Percentiles rank a stretch among this genome's conserved stretches.
These are phyloP conservation scores for Bruguiera parviflora DNA, from an alignment of 345 rosid genomes.

Conservation along the genomic window DNA sequence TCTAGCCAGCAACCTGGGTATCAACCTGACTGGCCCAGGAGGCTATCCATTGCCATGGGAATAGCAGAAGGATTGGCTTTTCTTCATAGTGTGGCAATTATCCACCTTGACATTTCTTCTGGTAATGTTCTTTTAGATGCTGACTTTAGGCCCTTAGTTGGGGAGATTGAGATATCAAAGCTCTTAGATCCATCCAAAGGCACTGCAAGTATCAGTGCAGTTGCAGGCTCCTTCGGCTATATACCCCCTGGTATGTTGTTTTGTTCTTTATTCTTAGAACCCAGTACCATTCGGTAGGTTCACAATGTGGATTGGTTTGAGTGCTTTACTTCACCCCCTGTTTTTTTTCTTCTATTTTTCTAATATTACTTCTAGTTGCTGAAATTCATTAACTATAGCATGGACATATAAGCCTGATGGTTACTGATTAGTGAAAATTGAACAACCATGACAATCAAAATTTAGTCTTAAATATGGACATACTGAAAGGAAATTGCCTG, in stretches of 20 bases:
- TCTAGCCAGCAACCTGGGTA: constrained; percentile 58
- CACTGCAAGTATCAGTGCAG: constrained; percentile 40
- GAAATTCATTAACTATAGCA: too few species aligned
- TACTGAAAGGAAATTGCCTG: too few species aligned
- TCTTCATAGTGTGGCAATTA: constrained; percentile 31
- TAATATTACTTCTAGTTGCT: too few species aligned
- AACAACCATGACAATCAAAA: too few species aligned
- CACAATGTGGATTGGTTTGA: background rate
- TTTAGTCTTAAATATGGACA: too few species aligned
- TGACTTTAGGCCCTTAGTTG: constrained; percentile 26
- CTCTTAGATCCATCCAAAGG: constrained; percentile 37
- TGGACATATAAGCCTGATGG: too few species aligned
- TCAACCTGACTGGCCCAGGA: constrained; percentile 46
- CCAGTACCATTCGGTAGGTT: background rate
- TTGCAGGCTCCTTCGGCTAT: constrained; percentile 40
- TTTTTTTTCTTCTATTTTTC: background rate
- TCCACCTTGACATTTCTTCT: constrained; percentile 36
- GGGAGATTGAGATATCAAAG: constrained; percentile 36
- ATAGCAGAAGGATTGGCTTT: constrained; percentile 34
- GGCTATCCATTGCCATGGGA: constrained; percentile 31
- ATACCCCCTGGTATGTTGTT: constrained; percentile 30
- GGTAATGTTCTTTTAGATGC: constrained; percentile 33
- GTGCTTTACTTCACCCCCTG: background rate
- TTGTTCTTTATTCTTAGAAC: background rate
- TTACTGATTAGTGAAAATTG: too few species aligned